These are phyloP conservation scores for Phytophthora multivora DNA, from an alignment of 352 stramenopile genomes.

Conservation along the genomic window DNA sequence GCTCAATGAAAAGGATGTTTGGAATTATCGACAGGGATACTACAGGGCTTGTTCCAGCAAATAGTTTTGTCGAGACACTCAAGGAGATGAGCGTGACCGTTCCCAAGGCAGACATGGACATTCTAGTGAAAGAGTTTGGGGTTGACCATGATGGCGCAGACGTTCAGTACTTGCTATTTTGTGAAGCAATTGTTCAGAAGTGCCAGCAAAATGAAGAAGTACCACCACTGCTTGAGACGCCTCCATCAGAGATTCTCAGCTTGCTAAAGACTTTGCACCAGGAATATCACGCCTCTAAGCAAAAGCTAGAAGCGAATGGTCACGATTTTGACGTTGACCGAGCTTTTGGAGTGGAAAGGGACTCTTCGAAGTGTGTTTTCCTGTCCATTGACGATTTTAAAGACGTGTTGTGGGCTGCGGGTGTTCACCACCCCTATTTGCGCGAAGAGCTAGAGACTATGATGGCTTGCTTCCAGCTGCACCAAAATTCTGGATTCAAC, in stretches of 20 bases:
- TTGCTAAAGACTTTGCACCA: constrained; percentile 56
- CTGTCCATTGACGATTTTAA: constrained; percentile 70
- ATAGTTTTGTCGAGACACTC: constrained; percentile 62
- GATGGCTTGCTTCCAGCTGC: constrained; percentile 55
- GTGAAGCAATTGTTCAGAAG: constrained; percentile 52
- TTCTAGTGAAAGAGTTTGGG: constrained; percentile 52
- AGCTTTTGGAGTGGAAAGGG: constrained; percentile 50
- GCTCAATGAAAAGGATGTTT: constrained; percentile 81
- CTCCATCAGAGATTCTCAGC: constrained; percentile 51
- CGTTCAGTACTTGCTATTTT: constrained; percentile 64
- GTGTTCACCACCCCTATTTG: constrained; percentile 67
- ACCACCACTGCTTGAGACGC: constrained; percentile 21
- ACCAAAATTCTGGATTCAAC: constrained; percentile 51
- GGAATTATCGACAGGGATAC: constrained; percentile 80
- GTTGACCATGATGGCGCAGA: constrained; percentile 30
- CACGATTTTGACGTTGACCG: constrained; percentile 52
- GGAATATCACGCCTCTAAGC: constrained; percentile 40
- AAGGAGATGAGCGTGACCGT: constrained; percentile 65
- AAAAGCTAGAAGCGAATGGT: constrained; percentile 26
- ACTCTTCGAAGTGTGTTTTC: constrained; percentile 40
- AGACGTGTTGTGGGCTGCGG: constrained; percentile 69
- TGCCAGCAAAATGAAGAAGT: constrained; percentile 45
- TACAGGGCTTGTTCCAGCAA: constrained; percentile 47
- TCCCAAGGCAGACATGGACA: constrained; percentile 40
- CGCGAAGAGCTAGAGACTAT: constrained; percentile 70